Conservation (phyloP, 805 yeast genomes). For the Zygosaccharomyces pseudorouxii region DNA sequence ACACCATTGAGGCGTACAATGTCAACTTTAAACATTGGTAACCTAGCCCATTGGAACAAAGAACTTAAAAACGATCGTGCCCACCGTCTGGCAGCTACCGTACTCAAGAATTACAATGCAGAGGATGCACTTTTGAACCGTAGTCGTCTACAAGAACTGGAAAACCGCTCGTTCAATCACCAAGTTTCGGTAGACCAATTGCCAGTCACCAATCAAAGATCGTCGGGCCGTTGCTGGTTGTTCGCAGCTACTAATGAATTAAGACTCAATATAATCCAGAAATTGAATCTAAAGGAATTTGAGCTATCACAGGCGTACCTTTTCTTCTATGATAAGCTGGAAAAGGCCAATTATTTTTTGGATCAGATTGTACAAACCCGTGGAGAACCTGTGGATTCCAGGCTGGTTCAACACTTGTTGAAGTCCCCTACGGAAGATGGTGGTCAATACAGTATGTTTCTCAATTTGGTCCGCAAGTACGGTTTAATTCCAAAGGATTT, state of each 20-base stretch:
- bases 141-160: conserved; percentile 20
- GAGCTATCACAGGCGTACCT: conserved; percentile 75
- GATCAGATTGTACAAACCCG: conserved; percentile 71
- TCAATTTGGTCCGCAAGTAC: conserved; percentile 70
- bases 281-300: conserved; percentile 59
- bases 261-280: conserved; percentile 56
- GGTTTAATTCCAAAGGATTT: conserved; percentile 72
- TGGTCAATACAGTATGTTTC: conserved; percentile 84
- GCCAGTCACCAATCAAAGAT: conserved; percentile 68
- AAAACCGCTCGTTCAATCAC: conserved; percentile 31
- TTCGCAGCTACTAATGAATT: conserved; percentile 77
- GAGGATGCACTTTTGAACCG: conserved; percentile 33
- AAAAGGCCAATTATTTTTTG: conserved; percentile 74
- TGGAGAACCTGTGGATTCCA: conserved; percentile 60
- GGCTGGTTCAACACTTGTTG: conserved; percentile 63
- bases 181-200: conserved; percentile 43
- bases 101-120: conserved; percentile 35
- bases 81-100: conserved; percentile 35
- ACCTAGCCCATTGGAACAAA: conserved; percentile 23
- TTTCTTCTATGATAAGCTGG: conserved; percentile 82
- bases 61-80: conserved; percentile 29
- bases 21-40: conserved; percentile 14
- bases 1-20: conserved; percentile 2
- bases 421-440: conserved; percentile 73
- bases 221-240: conserved; percentile 84